These are phyloP conservation scores for Potentilla sterilis DNA, from an alignment of 306 rosid species.

Conservation along the genomic window DNA sequence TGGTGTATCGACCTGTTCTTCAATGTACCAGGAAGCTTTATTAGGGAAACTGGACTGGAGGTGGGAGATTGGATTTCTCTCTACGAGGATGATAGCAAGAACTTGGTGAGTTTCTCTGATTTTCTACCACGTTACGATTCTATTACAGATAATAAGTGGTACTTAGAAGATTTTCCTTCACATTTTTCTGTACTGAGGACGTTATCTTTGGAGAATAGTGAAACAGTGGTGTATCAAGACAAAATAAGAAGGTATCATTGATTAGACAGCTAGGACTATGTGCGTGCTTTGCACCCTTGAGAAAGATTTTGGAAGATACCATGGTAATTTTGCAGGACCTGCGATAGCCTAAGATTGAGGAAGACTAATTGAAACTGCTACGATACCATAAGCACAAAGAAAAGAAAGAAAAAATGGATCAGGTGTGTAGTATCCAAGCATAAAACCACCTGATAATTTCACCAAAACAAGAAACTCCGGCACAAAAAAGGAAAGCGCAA, in stretches of 20 bases:
- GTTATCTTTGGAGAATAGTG: neutral
- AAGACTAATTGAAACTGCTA: neutral
- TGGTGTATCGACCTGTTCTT: neutral
- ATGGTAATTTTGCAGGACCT: neutral
- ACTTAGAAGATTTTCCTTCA: constrained; percentile 4
- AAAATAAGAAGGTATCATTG: neutral
- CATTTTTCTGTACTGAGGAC: constrained; percentile 1
- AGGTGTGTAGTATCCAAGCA: neutral
- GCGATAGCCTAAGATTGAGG: neutral
- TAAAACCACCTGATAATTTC: neutral
- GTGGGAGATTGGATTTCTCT: constrained; percentile 56
- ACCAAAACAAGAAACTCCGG: neutral
- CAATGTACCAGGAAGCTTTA: constrained; percentile 45
- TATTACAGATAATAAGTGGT: neutral
- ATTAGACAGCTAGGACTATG: constrained; percentile 15
- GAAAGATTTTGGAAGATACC: neutral
- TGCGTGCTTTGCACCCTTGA: neutral
- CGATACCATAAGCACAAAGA: no score
- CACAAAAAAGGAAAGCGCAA: neutral
- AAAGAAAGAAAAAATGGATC: no score
- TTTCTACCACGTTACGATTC: constrained; percentile 6
- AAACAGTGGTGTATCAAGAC: neutral
- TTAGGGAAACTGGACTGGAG: constrained; percentile 38
- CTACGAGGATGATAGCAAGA: constrained; percentile 47
- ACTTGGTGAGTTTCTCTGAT: constrained; percentile 48